Evolutionary conservation across 768 basidiomycete species (phyloP).

Genomic region (Tylopilus rubrobrunneus): DNA sequence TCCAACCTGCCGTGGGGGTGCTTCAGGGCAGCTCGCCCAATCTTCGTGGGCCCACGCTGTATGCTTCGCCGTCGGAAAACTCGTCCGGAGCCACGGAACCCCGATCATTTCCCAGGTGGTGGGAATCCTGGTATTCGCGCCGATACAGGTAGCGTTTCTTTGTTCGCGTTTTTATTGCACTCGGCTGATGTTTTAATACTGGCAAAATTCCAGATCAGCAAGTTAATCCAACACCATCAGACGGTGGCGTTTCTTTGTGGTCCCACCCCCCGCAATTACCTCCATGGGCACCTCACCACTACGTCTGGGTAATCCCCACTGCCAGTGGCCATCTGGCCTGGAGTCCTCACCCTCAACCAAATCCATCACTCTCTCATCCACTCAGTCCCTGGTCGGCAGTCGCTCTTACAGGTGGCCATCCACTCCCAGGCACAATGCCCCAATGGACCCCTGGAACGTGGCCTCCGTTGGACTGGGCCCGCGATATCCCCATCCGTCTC

Average conservation of each 20-base stretch:
- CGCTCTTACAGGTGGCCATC: conserved; percentile 19
- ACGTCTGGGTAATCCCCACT: conserved; percentile 22
- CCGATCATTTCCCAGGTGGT: conserved; percentile 17
- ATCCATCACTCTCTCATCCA: conserved; percentile 2
- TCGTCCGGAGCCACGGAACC: conserved; percentile 1
- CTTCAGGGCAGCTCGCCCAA: conserved; percentile 6
- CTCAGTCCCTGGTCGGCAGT: conserved; percentile 16
- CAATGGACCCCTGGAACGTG: conserved; percentile 27
- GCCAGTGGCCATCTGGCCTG: conserved; percentile 21
- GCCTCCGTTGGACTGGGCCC: conserved; percentile 25
- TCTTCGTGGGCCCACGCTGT: conserved; percentile 12
- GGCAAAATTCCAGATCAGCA: conserved; percentile 7
- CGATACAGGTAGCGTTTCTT: conserved; percentile 13
- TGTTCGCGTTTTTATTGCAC: background rate
- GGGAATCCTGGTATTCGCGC: conserved; percentile 21
- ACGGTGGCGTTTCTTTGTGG: conserved; percentile 1
- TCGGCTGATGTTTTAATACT: conserved; percentile 4
- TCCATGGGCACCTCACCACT: conserved; percentile 18
- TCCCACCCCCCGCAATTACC: conserved; percentile 4
- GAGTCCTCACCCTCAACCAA: conserved; percentile 22
- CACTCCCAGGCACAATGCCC: conserved; percentile 22
- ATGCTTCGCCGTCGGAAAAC: conserved; percentile 5
- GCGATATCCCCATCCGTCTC: conserved; percentile 21
- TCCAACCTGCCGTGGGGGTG: background rate
- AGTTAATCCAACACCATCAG: background rate